Evolutionary conservation across 2,329 filamentous ascomycete genomes (phyloP).

Genomic region (Ceratocystis huliohia): DNA sequence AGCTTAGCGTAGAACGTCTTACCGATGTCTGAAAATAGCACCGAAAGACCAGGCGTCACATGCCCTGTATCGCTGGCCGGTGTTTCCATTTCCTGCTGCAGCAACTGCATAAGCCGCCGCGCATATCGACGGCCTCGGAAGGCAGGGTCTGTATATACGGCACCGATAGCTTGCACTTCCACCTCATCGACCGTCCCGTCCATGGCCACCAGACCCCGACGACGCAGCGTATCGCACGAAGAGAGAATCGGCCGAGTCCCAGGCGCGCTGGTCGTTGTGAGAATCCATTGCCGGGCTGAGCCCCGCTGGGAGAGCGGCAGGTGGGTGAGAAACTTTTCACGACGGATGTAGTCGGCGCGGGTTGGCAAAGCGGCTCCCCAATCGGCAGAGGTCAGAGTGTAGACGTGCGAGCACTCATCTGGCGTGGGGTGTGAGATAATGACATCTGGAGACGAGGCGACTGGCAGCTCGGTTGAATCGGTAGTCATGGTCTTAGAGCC

Average conservation of each 20-base stretch:
- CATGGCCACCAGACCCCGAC: constrained; percentile 35
- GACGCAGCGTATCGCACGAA: constrained; percentile 51
- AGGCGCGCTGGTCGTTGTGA: constrained; percentile 35
- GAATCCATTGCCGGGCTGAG: constrained; percentile 51
- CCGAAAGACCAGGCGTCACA: constrained; percentile 48
- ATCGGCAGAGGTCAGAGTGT: constrained; percentile 40
- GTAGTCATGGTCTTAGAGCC: not conserved
- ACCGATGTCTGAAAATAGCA: constrained; percentile 79
- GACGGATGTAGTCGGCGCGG: constrained; percentile 42
- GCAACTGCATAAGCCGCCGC: constrained; percentile 56
- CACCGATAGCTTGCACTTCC: constrained; percentile 60
- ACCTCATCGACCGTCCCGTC: constrained; percentile 24
- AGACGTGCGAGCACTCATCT: constrained; percentile 42
- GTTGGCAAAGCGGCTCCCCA: constrained; percentile 47
- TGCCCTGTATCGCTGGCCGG: constrained; percentile 24
- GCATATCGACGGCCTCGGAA: constrained; percentile 65
- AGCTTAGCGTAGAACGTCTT: constrained; percentile 64
- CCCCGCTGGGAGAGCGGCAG: constrained; percentile 45
- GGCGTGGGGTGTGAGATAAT: constrained; percentile 44
- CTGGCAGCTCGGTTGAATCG: not conserved
- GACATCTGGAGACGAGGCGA: constrained; percentile 23
- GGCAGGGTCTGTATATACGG: constrained; percentile 60
- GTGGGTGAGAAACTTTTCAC: constrained; percentile 45
- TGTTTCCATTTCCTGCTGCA: constrained; percentile 15
- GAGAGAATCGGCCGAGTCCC: constrained; percentile 42